phyloP scores from a whole-genome alignment of 1,284 basidiomycete species.

The Dichomitus squalens region DNA sequence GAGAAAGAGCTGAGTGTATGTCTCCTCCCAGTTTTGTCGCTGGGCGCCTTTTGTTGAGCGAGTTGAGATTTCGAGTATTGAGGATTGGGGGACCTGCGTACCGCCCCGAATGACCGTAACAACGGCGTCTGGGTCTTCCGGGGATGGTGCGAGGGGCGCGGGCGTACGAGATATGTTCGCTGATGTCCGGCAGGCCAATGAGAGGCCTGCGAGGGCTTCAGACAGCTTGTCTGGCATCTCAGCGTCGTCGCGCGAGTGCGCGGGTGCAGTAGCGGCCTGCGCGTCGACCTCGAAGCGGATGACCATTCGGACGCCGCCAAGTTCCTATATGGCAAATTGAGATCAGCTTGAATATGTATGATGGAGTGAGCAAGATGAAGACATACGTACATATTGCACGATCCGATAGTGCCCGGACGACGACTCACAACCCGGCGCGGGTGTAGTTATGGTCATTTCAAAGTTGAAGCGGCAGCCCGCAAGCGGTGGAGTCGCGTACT shows the following conservation, averaged over 20 bases:
- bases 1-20: conserved; percentile 54
- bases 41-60: conserved; percentile 35
- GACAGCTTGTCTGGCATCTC: conserved; percentile 1
- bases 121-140: background rate
- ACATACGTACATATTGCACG: conserved; percentile 46
- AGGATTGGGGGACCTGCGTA: conserved; percentile 41
- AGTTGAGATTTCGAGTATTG: conserved; percentile 52
- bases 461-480: conserved; percentile 47
- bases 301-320: conserved; percentile 31
- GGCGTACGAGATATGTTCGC: background rate
- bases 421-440: conserved; percentile 42
- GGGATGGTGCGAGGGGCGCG: background rate
- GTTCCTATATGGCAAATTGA: conserved; percentile 20
- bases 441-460: conserved; percentile 46
- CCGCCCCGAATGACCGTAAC: conserved; percentile 37
- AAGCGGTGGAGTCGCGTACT: conserved; percentile 10
- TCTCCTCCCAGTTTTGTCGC: conserved; percentile 46
- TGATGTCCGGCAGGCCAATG: background rate
- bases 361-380: background rate
- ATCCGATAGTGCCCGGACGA: conserved; percentile 52
- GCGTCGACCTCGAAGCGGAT: conserved; percentile 36
- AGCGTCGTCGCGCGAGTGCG: background rate
- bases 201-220: conserved; percentile 5
- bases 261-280: conserved; percentile 6
- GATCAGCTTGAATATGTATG: background rate